Conservation (phyloP, 2,329 filamentous ascomycete genomes). For the Alternaria alternata region DNA sequence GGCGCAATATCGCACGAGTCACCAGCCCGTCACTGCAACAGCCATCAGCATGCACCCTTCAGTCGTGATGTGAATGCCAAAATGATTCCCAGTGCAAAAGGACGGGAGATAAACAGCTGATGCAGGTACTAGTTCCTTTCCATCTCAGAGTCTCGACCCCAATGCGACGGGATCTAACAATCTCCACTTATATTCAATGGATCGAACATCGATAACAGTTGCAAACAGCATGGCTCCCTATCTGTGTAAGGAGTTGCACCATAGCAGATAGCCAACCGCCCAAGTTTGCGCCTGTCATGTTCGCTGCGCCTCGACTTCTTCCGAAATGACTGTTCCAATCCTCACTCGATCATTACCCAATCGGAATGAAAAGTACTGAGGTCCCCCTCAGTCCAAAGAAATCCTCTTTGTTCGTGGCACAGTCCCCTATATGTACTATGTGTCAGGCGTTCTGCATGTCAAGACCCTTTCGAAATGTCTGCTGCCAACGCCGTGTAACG, state of each 20-base stretch:
- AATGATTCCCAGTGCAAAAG: constrained; percentile 11
- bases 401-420: constrained; percentile 20
- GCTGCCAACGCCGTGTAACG: constrained; percentile 38
- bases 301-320: constrained; percentile 5
- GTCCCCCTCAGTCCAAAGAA: background rate
- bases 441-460: constrained; percentile 38
- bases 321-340: constrained; percentile 2
- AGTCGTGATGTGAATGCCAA: background rate
- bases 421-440: constrained; percentile 1
- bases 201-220: background rate
- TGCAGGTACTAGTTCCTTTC: constrained; percentile 23
- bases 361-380: background rate
- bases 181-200: constrained; percentile 6
- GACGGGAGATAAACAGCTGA: constrained; percentile 8
- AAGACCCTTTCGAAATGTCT: constrained; percentile 35
- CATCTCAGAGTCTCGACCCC: background rate
- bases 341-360: background rate
- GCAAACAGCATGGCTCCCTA: background rate
- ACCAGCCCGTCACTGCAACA: constrained; percentile 9
- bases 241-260: background rate
- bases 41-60: background rate
- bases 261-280: constrained; percentile 7
- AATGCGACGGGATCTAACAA: constrained; percentile 3
- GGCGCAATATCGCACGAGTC: constrained; percentile 18
- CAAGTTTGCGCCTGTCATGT: background rate